Conservation (phyloP, 495 filamentous ascomycete genomes). For the Podospora tetraspora region DNA sequence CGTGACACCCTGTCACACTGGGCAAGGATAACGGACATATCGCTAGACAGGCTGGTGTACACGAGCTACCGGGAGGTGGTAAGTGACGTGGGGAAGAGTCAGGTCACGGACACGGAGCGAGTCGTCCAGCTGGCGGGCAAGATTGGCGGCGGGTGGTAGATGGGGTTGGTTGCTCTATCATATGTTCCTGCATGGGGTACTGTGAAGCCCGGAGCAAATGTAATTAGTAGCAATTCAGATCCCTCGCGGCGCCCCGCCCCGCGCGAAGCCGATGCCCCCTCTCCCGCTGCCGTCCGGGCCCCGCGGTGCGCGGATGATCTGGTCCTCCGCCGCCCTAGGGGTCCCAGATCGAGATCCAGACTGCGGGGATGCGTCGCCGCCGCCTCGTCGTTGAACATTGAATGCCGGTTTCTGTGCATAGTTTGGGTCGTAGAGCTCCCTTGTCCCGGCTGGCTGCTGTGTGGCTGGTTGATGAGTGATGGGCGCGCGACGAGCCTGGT, state of each 20-base stretch:
- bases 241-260: slow-evolving; percentile 31
- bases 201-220: slow-evolving; percentile 10
- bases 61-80: slow-evolving; percentile 89
- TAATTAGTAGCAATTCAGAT: slow-evolving; percentile 30
- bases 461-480: background rate
- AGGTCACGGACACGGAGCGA: slow-evolving; percentile 63
- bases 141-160: slow-evolving; percentile 89
- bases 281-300: slow-evolving; percentile 72
- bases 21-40: slow-evolving; percentile 63
- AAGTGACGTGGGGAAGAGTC: slow-evolving; percentile 85
- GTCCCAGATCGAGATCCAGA: slow-evolving; percentile 40
- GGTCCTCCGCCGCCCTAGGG: slow-evolving; percentile 46
- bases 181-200: background rate
- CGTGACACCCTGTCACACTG: slow-evolving; percentile 64
- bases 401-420: slow-evolving; percentile 57
- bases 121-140: slow-evolving; percentile 87
- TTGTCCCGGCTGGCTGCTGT: slow-evolving; percentile 24
- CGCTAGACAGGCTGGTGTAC: slow-evolving; percentile 65
- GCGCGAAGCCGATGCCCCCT: slow-evolving; percentile 60
- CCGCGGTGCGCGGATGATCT: slow-evolving; percentile 58
- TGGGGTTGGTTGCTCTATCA: background rate
- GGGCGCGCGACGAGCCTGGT: slow-evolving; percentile 14
- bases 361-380: slow-evolving; percentile 46
- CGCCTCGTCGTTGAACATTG: slow-evolving; percentile 45
- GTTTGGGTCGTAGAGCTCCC: slow-evolving; percentile 67